phyloP scores from a whole-genome alignment of 202 grass and related monocot species.

The Thinopyrum obtusiflorum region DNA sequence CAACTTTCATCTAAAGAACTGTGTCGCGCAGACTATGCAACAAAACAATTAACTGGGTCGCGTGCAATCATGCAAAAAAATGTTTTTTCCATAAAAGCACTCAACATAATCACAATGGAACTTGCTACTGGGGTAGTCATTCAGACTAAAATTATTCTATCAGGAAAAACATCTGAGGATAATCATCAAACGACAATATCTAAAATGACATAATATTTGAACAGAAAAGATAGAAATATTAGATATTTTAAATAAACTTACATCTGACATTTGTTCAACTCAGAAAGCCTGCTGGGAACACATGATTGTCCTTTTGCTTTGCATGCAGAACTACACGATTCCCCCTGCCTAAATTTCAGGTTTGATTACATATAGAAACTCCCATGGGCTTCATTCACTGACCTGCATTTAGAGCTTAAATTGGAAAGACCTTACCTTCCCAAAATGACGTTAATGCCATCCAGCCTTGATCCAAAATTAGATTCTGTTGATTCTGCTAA shows the following conservation, averaged over 20 bases:
- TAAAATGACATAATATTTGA: not conserved
- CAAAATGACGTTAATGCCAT: constrained; percentile 69
- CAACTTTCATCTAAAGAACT: not conserved
- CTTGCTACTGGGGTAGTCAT: not conserved
- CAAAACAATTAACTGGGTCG: not conserved
- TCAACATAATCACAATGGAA: not conserved
- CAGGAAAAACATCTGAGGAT: constrained; percentile 5
- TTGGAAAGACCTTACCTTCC: constrained; percentile 58
- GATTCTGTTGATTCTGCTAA: constrained; percentile 53
- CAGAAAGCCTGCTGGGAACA: constrained; percentile 71
- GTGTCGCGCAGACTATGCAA: not conserved
- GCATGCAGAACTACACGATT: constrained; percentile 72
- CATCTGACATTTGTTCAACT: constrained; percentile 80
- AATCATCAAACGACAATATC: constrained; percentile 3
- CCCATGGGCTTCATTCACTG: constrained; percentile 1
- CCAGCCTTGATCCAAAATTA: constrained; percentile 57
- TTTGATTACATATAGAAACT: constrained; percentile 30
- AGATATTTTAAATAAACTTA: constrained; percentile 48
- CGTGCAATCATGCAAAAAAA: not conserved
- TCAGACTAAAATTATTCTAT: not conserved
- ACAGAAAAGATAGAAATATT: not conserved
- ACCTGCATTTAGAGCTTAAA: constrained; percentile 23
- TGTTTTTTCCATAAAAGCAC: not conserved
- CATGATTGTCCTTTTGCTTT: constrained; percentile 76
- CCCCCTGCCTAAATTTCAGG: constrained; percentile 61